Evolutionary conservation across 2,329 filamentous ascomycete species (phyloP).

Genomic region (Acephala macrosclerotiorum): DNA sequence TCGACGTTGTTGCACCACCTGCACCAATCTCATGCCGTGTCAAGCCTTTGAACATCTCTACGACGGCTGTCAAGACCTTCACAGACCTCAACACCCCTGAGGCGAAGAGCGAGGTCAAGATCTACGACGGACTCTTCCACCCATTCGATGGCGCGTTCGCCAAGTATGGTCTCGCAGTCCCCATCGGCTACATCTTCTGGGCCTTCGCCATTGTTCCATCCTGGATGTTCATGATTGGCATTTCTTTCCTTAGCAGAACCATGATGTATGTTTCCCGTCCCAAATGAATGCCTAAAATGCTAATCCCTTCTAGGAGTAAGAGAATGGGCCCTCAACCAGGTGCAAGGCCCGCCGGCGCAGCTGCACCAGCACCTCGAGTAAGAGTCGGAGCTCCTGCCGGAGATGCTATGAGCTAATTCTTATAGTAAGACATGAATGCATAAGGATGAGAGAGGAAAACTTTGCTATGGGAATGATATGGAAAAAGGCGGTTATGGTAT

Average conservation of each 20-base stretch:
- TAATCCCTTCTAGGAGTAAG: slow-evolving; percentile 38
- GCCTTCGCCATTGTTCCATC: slow-evolving; percentile 70
- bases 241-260: slow-evolving; percentile 75
- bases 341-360: slow-evolving; percentile 32
- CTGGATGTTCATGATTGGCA: slow-evolving; percentile 80
- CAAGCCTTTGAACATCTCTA: slow-evolving; percentile 74
- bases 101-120: slow-evolving; percentile 53
- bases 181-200: slow-evolving; percentile 73
- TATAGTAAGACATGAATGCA: slow-evolving; percentile 23
- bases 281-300: slow-evolving; percentile 27
- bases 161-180: slow-evolving; percentile 66
- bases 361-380: slow-evolving; percentile 28
- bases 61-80: slow-evolving; percentile 69
- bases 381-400: slow-evolving; percentile 38
- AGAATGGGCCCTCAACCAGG: slow-evolving; percentile 27
- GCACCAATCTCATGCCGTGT: slow-evolving; percentile 69
- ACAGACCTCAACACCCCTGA: slow-evolving; percentile 64
- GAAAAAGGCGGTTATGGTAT: slow-evolving; percentile 17
- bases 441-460: slow-evolving; percentile 12
- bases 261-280: slow-evolving; percentile 71
- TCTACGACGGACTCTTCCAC: slow-evolving; percentile 75
- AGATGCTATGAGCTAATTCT: slow-evolving; percentile 34
- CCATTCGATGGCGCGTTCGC: slow-evolving; percentile 75
- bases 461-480: slow-evolving; percentile 10
- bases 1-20: slow-evolving; percentile 71